Base-by-base conservation (phyloP, 2,329 filamentous ascomycete species). In the Capronia coronata region DNA sequence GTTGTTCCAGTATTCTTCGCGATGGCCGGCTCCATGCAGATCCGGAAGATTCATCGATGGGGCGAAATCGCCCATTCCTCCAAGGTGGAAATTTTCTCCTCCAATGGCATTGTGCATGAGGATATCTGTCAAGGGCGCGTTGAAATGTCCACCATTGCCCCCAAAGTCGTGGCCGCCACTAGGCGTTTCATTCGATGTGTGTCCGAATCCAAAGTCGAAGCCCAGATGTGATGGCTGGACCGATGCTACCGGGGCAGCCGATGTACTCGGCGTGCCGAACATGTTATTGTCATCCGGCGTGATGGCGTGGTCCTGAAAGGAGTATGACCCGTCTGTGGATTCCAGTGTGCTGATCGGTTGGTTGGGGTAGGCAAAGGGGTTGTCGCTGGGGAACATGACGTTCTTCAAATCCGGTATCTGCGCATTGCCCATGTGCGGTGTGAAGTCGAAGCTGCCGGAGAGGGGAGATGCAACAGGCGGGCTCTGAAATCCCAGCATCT, bases 351-450 rank as follows among this genome's bases (percentile, higher is more conserved):
- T 54, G 34, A 60, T 58, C 4, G 72, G 71, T 52, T 74, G 72
- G 25, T 69, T 72, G 13, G 71, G 71, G 54, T 75, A 75, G 3
- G 71, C 72, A 51, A 74, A 75, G 11, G 72, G 72, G 48, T 75
- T 72, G 49, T 69, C 68, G 1, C 72, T 73, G 2, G 72, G 71
- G 52, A 65, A 75, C 72, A 75, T 75, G 58, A 75, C 71, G 7
- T 69, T 69, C 66, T 71, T 72, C 32, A 75, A 62, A 56, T 74
- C 72, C 1, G 71, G 71, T 13, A 74, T 64, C 46, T 67, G 55
- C 1, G 54, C 51, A 23, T 54, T 51, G 6, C 45, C 48, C 43
- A 58, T 14, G 16, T 52, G 57, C 11, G 57, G 49, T 21, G 57
- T 55, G 23, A 49, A 57, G 53, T 51, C 65, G 60, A 10, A 66